These are phyloP conservation scores for Pseudozyma flocculosa DNA, from an alignment of 1,284 basidiomycete genomes.

Conservation along the genomic window DNA sequence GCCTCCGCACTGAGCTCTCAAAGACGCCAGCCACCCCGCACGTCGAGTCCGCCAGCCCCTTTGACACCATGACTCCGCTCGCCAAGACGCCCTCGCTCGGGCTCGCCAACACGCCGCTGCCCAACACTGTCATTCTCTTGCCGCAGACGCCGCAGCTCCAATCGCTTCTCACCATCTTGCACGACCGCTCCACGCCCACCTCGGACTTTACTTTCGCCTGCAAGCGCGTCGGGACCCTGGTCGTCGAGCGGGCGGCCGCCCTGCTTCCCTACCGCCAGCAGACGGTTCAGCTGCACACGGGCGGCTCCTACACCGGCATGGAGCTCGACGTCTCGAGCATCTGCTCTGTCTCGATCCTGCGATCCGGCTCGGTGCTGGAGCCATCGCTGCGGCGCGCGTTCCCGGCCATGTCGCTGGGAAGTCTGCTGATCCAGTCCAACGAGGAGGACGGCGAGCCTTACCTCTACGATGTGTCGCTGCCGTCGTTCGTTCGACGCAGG, in stretches of 20 bases:
- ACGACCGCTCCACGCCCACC: slow-evolving; percentile 67
- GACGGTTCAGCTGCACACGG: slow-evolving; percentile 65
- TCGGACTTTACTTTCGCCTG: slow-evolving; percentile 83
- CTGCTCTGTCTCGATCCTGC: slow-evolving; percentile 79
- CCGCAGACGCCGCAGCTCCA: slow-evolving; percentile 78
- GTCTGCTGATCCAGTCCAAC: slow-evolving; percentile 83
- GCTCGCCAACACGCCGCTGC: slow-evolving; percentile 21
- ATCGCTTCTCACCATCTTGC: slow-evolving; percentile 70
- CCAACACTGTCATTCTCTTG: slow-evolving; percentile 68
- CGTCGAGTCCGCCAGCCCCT: neutral
- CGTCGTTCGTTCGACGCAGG: slow-evolving; percentile 59
- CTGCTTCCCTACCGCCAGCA: slow-evolving; percentile 72
- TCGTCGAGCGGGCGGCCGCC: slow-evolving; percentile 81
- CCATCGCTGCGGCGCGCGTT: slow-evolving; percentile 85
- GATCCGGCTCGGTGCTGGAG: slow-evolving; percentile 86
- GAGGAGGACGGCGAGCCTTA: slow-evolving; percentile 81
- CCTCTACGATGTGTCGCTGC: slow-evolving; percentile 78
- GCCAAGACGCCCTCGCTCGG: slow-evolving; percentile 20
- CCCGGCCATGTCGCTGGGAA: slow-evolving; percentile 82
- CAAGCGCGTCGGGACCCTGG: slow-evolving; percentile 78
- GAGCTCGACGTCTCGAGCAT: slow-evolving; percentile 67
- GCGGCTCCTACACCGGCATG: slow-evolving; percentile 70
- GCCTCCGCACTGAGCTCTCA: slow-evolving; percentile 40
- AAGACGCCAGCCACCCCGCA: slow-evolving; percentile 25
- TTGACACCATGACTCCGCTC: slow-evolving; percentile 5